phyloP scores from a whole-genome alignment of 2,329 filamentous ascomycete genomes.

The Cylindrodendrum hubeiense region DNA sequence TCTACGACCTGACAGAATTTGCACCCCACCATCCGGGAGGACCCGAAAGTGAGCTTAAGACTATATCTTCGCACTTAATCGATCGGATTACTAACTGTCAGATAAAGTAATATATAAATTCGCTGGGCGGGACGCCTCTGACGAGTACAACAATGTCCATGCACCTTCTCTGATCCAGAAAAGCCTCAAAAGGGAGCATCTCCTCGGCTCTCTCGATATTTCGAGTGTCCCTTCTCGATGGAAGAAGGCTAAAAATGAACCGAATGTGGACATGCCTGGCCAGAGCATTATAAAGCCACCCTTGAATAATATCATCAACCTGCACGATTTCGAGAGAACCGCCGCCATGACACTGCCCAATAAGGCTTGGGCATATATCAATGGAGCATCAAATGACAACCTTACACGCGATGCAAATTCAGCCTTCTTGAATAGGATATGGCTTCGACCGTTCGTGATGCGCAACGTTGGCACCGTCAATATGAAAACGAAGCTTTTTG shows the following conservation, averaged over 20 bases:
- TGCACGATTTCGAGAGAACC: conserved; percentile 42
- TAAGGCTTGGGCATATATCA: conserved; percentile 43
- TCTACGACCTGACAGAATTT: conserved; percentile 66
- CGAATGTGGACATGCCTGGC: neutral
- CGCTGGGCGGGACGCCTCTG: conserved; percentile 42
- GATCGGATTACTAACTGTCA: neutral
- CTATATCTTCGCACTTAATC: too few relatives aligned
- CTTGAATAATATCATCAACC: conserved; percentile 38
- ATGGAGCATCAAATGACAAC: conserved; percentile 40
- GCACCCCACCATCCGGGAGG: conserved; percentile 41
- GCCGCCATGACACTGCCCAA: conserved; percentile 26
- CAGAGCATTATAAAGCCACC: neutral
- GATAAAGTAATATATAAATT: conserved; percentile 40
- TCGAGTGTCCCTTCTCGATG: neutral
- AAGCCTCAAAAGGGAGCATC: conserved; percentile 22
- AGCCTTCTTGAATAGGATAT: conserved; percentile 32
- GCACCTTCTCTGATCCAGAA: conserved; percentile 36
- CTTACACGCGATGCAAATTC: conserved; percentile 40
- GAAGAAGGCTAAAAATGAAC: neutral
- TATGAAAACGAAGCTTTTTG: conserved; percentile 32
- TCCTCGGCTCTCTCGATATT: neutral
- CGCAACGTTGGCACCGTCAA: conserved; percentile 28
- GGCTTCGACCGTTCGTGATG: conserved; percentile 43
- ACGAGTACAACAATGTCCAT: conserved; percentile 41
- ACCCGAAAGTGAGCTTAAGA: conserved; percentile 19